Evolutionary conservation across 1,284 basidiomycete species (phyloP), one percentile per base, ranked within the genome.

Genomic region (Hemileia vastatrix): DNA sequence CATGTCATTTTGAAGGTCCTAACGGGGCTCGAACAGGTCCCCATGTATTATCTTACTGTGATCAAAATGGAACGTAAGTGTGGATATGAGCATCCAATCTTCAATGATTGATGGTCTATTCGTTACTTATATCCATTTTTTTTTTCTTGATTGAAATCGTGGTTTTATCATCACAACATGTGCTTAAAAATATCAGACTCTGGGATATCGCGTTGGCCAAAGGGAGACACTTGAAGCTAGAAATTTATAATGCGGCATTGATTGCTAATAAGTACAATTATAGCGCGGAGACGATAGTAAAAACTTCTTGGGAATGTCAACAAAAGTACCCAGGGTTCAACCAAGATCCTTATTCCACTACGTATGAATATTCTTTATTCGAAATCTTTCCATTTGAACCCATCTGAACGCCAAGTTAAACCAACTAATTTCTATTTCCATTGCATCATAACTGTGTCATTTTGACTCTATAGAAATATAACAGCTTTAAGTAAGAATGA

Each of bases 251-350:
- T 9, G 59, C 50, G 2, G 18, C 51, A 33, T 24, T 52, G 13
- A 33, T 54, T 15, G 27, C 21, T 5, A 54, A 45, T 27, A 61
- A 61, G 32, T 61, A 61, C 13, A 52, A 52, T 0, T 61, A 48
- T 32, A 33, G 13, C 13, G 52, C 24, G 3, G 59, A 61, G 27
- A 54, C 24, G 9, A 61, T 61, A 15, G 47, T 49, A 13, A 54
- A 40, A 36, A 49, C 18, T 27, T 61, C 59, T 5, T 54, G 40
- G 59, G 43, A 45, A 24, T 61, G 59, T 47, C 59, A 61, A 40
- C n/a, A 54, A 36, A 61, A 61, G 31, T 61, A 61, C 27, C 51
- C 51, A 5, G 49, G 23, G 27, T 61, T 61, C 32, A 52, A 61
- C 40, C 59, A 61, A 23, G 59, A 61, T 24, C 24, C 45, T 19